Conservation (phyloP, 495 filamentous ascomycete genomes). For the Aspergillus affinis region DNA sequence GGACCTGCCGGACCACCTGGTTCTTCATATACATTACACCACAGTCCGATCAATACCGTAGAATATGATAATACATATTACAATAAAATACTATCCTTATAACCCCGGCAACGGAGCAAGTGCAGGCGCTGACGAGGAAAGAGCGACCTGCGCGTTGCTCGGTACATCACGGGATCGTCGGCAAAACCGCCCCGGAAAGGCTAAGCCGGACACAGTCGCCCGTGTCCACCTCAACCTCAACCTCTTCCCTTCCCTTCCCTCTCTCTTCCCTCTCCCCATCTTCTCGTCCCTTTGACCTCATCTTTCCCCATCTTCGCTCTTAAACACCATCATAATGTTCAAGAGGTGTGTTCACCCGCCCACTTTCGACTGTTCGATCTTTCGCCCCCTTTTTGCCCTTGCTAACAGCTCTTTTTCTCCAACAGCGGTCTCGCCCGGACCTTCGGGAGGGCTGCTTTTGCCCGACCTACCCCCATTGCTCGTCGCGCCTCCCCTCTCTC, state of each 20-base stretch:
- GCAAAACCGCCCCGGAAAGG: conserved; percentile 52
- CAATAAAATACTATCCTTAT: neutral
- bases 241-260: conserved; percentile 43
- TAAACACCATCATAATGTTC: conserved; percentile 72
- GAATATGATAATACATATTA: too few species aligned
- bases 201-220: conserved; percentile 36
- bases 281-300: conserved; percentile 32
- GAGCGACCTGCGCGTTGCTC: conserved; percentile 21
- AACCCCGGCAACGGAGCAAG: conserved; percentile 1
- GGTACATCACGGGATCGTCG: conserved; percentile 53
- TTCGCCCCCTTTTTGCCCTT: conserved; percentile 42
- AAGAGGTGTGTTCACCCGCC: conserved; percentile 67
- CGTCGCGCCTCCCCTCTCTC: conserved; percentile 69
- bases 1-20: too few species aligned
- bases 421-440: conserved; percentile 75
- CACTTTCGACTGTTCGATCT: too few species aligned
- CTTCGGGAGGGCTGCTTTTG: conserved; percentile 74
- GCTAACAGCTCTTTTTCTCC: conserved; percentile 33
- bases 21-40: too few species aligned
- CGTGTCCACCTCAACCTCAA: conserved; percentile 43
- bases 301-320: conserved; percentile 44
- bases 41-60: too few species aligned
- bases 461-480: conserved; percentile 65
- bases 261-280: conserved; percentile 38
- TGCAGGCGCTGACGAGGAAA: neutral